Base-by-base conservation (phyloP, 1,284 basidiomycete species). In the Cutaneotrichosporon cavernicola region DNA sequence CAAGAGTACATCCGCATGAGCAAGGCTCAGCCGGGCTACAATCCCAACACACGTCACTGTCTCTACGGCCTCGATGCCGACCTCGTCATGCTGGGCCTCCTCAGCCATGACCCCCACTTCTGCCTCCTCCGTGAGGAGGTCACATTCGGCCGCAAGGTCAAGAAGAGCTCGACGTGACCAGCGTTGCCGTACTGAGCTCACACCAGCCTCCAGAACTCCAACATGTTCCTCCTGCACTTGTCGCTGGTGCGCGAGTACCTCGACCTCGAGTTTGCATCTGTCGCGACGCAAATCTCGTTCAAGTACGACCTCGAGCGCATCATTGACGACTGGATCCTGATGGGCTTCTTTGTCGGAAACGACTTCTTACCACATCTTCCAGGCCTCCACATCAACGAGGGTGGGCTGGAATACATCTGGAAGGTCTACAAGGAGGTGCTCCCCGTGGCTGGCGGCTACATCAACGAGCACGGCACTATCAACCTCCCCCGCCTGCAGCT, bases 81-180 rank as follows among this genome's bases (percentile, higher is more conserved):
- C 82, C 82, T 99, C 66, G 92, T 99, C 82, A 99, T 99, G 97
- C 85, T 99, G 72, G 94, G 93, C 46, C 83, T 99, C 49, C 83
- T 99, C 72, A 96, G 92, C 77, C 97, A 99, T 80, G 97, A 99
- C 80, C 97, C 97, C 4, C 97, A 99, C 82, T 99, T 99, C 82
- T 97, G 94, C 81, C 84, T 99, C 64, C 83, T 99, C 71, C 88
- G 97, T 68, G 97, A 99, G 81, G 96, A 99, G 81, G 97, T 99
- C 73, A 94, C 95, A 73, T 99, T 99, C 82, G 96, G 96, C 18
- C 90, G 92, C 14, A 84, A 88, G 62, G 82, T 87, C 64, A 87
- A 85, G 79, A 93, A 90, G 79, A 84, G 83, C 57, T 85, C 84
- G 69, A 85, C 86, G 88, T 92, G 70, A 62, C 86, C 81, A 43